These are phyloP conservation scores for Kandelia obovata DNA, from an alignment of 345 rosid species.

Conservation along the genomic window DNA sequence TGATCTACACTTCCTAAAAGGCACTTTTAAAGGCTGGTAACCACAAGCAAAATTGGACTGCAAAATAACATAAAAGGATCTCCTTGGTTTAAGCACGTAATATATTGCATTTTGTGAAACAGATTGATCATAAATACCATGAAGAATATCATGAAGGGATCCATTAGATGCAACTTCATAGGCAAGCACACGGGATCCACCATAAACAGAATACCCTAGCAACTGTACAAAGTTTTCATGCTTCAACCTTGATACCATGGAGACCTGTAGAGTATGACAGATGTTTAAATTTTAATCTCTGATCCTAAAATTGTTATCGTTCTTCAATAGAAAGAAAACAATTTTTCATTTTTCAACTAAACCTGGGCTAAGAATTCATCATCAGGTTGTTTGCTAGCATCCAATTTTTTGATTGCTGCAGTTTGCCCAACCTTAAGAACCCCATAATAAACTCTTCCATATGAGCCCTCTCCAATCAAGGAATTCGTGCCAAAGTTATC, in stretches of 20 bases:
- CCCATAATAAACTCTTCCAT: constrained; percentile 85
- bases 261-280: constrained; percentile 45
- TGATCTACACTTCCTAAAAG: no score
- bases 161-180: constrained; percentile 91
- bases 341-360: constrained; percentile 3
- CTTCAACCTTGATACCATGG: constrained; percentile 87
- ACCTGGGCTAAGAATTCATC: constrained; percentile 90
- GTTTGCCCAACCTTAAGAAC: constrained; percentile 54
- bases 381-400: constrained; percentile 87
- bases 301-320: neutral
- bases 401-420: constrained; percentile 84
- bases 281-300: neutral
- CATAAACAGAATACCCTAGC: constrained; percentile 80
- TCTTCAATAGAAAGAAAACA: neutral
- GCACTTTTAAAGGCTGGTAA: no score
- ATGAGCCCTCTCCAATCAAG: constrained; percentile 88
- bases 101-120: neutral
- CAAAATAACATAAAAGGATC: no score
- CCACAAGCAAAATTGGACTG: no score
- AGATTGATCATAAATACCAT: constrained; percentile 41
- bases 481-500: constrained; percentile 57
- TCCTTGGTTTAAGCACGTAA: neutral
- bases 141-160: constrained; percentile 90
- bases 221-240: constrained; percentile 78
- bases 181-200: constrained; percentile 73